A percentile compares a stretch with the other conserved stretches of the same genome.
Evolutionary conservation across 2,329 filamentous ascomycete species (phyloP).

Genomic region (Alternaria metachromatica): DNA sequence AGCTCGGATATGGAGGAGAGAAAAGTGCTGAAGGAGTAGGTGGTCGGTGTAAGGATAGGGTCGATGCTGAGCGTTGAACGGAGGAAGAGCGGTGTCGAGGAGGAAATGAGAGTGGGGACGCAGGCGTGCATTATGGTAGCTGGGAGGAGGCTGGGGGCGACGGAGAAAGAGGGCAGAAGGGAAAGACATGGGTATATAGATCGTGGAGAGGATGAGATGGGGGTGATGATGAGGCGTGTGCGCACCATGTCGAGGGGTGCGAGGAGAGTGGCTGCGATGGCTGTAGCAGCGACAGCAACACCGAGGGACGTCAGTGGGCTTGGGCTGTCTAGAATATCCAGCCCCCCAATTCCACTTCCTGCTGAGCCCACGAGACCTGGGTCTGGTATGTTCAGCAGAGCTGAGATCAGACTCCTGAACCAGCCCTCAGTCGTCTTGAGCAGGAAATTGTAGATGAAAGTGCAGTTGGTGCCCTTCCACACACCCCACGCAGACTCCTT

Average conservation of each 20-base stretch:
- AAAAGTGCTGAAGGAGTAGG: constrained; percentile 85
- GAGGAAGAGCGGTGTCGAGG: constrained; percentile 83
- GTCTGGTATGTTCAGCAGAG: constrained; percentile 88
- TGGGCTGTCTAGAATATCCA: constrained; percentile 81
- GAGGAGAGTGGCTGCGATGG: constrained; percentile 77
- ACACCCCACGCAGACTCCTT: constrained; percentile 90
- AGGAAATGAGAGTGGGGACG: constrained; percentile 80
- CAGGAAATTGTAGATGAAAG: constrained; percentile 88
- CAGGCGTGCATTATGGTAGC: constrained; percentile 89
- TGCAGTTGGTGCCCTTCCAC: constrained; percentile 92
- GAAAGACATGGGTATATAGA: constrained; percentile 80
- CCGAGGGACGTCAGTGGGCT: constrained; percentile 82
- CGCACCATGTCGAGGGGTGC: constrained; percentile 89
- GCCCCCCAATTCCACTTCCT: constrained; percentile 63
- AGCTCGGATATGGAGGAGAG: constrained; percentile 79
- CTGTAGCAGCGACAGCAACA: constrained; percentile 71
- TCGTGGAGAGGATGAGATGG: constrained; percentile 74
- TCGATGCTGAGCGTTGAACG: constrained; percentile 86
- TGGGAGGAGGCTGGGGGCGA: constrained; percentile 72
- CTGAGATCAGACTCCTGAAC: constrained; percentile 87
- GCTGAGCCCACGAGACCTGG: constrained; percentile 63
- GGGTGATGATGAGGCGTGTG: constrained; percentile 84
- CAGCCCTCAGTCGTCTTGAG: constrained; percentile 90
- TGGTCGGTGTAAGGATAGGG: constrained; percentile 77
- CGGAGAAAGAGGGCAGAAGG: constrained; percentile 73